These are phyloP conservation scores for Mucor racemosus DNA, from an alignment of 371 early-diverging fungal genomes.

Conservation along the genomic window DNA sequence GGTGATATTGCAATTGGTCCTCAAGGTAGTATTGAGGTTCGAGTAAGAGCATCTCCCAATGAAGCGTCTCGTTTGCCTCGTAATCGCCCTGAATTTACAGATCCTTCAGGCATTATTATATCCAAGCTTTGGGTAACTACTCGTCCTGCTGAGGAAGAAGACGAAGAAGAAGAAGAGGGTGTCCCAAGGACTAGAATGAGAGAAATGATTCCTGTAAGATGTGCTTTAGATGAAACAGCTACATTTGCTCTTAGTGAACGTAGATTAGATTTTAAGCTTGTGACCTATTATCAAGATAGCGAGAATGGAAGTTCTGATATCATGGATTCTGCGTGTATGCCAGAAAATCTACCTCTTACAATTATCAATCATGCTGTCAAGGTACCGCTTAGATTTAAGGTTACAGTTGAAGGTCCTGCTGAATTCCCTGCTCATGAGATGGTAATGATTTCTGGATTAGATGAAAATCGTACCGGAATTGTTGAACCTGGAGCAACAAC, in stretches of 20 bases:
- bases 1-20: constrained; percentile 75
- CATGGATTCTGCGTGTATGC: constrained; percentile 37
- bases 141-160: constrained; percentile 39
- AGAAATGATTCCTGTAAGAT: constrained; percentile 74
- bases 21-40: constrained; percentile 74
- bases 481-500: constrained; percentile 66
- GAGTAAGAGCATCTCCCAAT: constrained; percentile 72
- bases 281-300: constrained; percentile 52
- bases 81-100: constrained; percentile 58
- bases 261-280: constrained; percentile 64
- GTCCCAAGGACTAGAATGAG: constrained; percentile 34
- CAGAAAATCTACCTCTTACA: constrained; percentile 48
- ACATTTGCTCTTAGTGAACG: constrained; percentile 71
- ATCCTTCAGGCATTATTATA: constrained; percentile 63
- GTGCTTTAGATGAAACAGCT: constrained; percentile 66
- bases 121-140: constrained; percentile 69
- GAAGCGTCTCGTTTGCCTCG: constrained; percentile 64
- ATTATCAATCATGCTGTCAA: constrained; percentile 69
- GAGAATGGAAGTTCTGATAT: constrained; percentile 42
- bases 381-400: constrained; percentile 71
- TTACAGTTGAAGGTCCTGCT: constrained; percentile 74
- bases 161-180: constrained; percentile 21
- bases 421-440: constrained; percentile 73
- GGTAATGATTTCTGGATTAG: constrained; percentile 59
- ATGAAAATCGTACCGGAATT: constrained; percentile 55